Evolutionary conservation across 768 basidiomycete genomes (phyloP), one percentile per base, ranked within the genome.

Genomic region (Amanita phalloides): DNA sequence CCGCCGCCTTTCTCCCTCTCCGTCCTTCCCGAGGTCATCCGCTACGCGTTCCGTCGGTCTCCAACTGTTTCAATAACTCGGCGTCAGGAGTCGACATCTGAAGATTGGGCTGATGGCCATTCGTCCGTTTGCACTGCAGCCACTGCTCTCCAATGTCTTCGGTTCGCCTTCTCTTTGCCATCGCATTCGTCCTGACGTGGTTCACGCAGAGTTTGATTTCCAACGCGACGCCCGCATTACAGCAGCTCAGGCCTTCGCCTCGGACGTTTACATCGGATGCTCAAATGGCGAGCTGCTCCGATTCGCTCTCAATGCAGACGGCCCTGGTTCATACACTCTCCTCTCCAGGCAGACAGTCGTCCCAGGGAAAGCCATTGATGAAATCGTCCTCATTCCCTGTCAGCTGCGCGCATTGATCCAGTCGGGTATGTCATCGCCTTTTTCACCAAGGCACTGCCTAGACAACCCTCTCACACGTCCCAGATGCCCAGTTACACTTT

Each of bases 181-280:
- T 33, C 10, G 32, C 32, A 13, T 33, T 33, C 13, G 13, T 14
- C 4, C 14, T 36, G 30, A 28, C 26, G 3, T 26, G 0, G 11
- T 32, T 3, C 14, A 9, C 6, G 8, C 48, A 49, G 37, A 38
- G 37, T 38, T 38, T 26, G 50, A 45, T 28, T 20, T 9, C 35
- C 14, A 37, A 23, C 35, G 11, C 23, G 20, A 32, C 17, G 45
- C 23, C 37, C 42, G 28, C 10, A 23, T 51, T 11, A 53, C 51
- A 48, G 47, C 17, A 17, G n/a, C 21, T 35, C 36, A 26, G 9
- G 28, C 32, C 28, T 6, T 44, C 23, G 89, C 84, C 30, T 82
- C 82, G 38, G 92, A 96, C 60, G 77, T 95, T 23, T 94, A 92
- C 57, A 77, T 90, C 10, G 93, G 91, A 10, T 86, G 86, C 55